Evolutionary conservation across 257 asterid genomes (phyloP), one percentile per base, ranked within the genome.

Genomic region (Jasminum sambac): DNA sequence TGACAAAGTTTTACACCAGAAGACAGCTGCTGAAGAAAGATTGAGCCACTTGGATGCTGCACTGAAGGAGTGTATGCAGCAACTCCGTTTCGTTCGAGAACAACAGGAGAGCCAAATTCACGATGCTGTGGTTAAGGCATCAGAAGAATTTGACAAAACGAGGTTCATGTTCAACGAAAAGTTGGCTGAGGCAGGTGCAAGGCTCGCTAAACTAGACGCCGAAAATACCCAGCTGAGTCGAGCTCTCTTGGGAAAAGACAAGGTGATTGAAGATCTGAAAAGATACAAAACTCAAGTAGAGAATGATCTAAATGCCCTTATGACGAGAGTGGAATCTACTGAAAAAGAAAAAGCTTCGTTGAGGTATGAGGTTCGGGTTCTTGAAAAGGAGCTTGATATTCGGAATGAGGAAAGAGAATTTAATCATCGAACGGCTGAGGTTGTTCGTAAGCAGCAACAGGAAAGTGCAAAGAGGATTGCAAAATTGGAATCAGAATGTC

Each of bases 401-500:
- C 82, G 97, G 66, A 93, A 82, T 24, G 97, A 90, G 81, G 98
- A 93, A 85, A 84, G 92, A 69, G 97, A 93, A 76, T 81, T 82
- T 72, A 85, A 77, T 70, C 81, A 82, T 30, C 88, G 96, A 72
- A 76, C 87, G 48, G 83, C 91, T 74, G 96, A 86, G 21, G 80
- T 74, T 67, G 79, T 87, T 43, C 88, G 85, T 36, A 89, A 73
- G 72, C 82, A 90, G 74, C 85, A 88, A 63, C 79, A 76, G 73
- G 97, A 87, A 76, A 86, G 86, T 65, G 84, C 70, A 0, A 86
- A 84, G 72, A 93, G 71, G 65, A 80, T 87, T 41, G 85, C 88
- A 0, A 86, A 84, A 60, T 55, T 91, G 80, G 96, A 88, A 66
- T 81, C 86, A 7, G 98, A 91, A 75, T 91, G 96, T 78, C 96